These are phyloP conservation scores for Neofusicoccum kwambonambiense DNA, from an alignment of 2,329 filamentous ascomycete species.

Conservation along the genomic window DNA sequence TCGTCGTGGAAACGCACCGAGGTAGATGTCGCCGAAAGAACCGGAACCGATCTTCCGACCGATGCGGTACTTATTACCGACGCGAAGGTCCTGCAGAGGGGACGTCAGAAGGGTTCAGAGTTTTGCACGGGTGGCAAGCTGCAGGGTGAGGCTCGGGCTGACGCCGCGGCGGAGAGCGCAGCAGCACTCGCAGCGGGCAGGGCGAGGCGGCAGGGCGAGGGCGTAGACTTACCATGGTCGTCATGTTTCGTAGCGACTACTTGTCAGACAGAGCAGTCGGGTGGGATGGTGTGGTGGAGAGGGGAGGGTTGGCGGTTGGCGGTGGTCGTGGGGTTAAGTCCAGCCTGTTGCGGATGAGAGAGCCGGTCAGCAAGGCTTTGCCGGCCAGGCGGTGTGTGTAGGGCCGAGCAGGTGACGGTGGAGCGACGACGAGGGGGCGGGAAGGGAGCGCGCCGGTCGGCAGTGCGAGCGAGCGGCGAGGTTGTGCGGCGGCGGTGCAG, in stretches of 20 bases:
- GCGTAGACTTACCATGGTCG: slow-evolving; percentile 58
- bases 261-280: slow-evolving; percentile 14
- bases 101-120: background rate
- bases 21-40: slow-evolving; percentile 97
- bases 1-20: slow-evolving; percentile 53
- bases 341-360: slow-evolving; percentile 34
- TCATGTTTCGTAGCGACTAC: slow-evolving; percentile 48
- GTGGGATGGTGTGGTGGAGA: slow-evolving; percentile 22
- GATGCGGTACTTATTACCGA: slow-evolving; percentile 99
- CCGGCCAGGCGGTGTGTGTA: slow-evolving; percentile 45
- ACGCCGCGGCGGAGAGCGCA: background rate
- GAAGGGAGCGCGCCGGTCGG: background rate
- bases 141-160: slow-evolving; percentile 19
- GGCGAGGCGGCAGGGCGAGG: slow-evolving; percentile 34
- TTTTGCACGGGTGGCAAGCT: slow-evolving; percentile 21
- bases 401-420: slow-evolving; percentile 29
- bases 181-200: slow-evolving; percentile 10
- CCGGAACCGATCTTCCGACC: slow-evolving; percentile 98
- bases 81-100: slow-evolving; percentile 78
- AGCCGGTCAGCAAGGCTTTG: slow-evolving; percentile 43
- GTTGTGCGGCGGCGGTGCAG: slow-evolving; percentile 19
- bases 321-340: slow-evolving; percentile 29
- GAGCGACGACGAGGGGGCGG: slow-evolving; percentile 22
- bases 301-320: slow-evolving; percentile 23
- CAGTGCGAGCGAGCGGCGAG: slow-evolving; percentile 10